Evolutionary conservation across 495 filamentous ascomycete species (phyloP), one percentile per base, ranked within the genome.

Genomic region (Pyrenula massariospora): DNA sequence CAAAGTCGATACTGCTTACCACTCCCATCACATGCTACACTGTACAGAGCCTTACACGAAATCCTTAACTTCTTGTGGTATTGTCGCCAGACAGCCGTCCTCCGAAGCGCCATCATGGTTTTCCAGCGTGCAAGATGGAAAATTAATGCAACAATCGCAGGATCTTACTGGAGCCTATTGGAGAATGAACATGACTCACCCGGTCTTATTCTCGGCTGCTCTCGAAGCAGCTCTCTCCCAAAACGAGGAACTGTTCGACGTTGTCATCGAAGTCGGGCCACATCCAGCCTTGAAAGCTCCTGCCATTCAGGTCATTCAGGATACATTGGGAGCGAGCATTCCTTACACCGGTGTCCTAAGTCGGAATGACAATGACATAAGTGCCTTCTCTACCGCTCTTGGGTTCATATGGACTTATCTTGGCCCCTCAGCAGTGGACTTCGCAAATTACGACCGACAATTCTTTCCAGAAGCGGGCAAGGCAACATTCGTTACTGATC

Each of bases 211-310:
- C 60, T n/a, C 25, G 8, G 8, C 54, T 2, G 65, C 66, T 0
- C 55, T 50, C 64, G 21, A 2, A 12, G n/a, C 24, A 21, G 11
- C 20, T 57, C 24, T 15, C 50, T 56, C 21, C 54, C 19, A 19
- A 42, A 22, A 11, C 31, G 20, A 11, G 12, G 19, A 22, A 15
- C 25, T 42, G 15, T 60, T 74, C 24, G 51, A 60, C 24, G 25
- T 68, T 1, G 62, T 82, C 1, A 22, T 85, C 25, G 83, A 86
- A 59, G 68, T 85, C 22, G 84, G 84, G 0, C 84, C 85, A 1
- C 83, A 86, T 58, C 65, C 73, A 1, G 77, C 80, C 1, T 70
- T 88, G 2, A 66, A 74, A 22, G 79, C 81, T 0, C 83, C 84
- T 2, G 59, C 86, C 2, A 71, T 75, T 55, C 79, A 87, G 49